Evolutionary conservation across 768 basidiomycete species (phyloP), one percentile per base, ranked within the genome.

Genomic region (Mycena amicta): DNA sequence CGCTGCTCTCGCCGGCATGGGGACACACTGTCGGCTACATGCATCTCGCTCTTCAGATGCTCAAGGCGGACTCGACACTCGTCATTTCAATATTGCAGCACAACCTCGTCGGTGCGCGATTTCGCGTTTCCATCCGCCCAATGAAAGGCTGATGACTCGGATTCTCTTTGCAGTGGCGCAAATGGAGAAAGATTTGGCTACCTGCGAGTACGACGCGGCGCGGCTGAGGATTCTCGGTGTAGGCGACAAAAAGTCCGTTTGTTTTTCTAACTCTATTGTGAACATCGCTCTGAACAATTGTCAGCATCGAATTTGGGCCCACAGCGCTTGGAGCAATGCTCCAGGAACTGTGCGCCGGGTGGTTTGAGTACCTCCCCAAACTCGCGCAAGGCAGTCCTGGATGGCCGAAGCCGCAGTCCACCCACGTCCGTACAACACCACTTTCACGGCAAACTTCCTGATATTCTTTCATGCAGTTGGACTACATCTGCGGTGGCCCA

Each of bases 321-420:
- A 46, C 45, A 16, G 18, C 26, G 26, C 13, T 46, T 5, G 47
- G 28, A 22, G 37, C 27, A 5, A 45, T 28, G 3, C 22, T 62
- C 40, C 50, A 41, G 1, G 41, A 63, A 23, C 50, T 63, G n/a
- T 3, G 28, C n/a, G 39, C 0, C 11, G 61, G 61, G 2, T 63
- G 61, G 61, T 22, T 53, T 6, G 25, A 59, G 22, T 12, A 1
- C 5, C 16, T 58, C 15, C 20, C 40, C 6, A 1, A n/a, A 8
- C 20, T 58, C 11, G 50, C 23, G 6, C 22, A 49, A 18, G 57
- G 27, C 25, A 55, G 11, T 29, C 22, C 49, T 2, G 41, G 49
- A 18, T 59, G 57, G 57, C 61, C 61, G n/a, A 63, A 50, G 30
- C 61, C 61, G 16, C 53, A 26, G 2, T 12, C 50, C 4, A 20